A percentile compares a stretch with the other conserved stretches of the same genome.
phyloP scores from a whole-genome alignment of 31 red algal species.

The Odonthalia washingtoniensis region DNA sequence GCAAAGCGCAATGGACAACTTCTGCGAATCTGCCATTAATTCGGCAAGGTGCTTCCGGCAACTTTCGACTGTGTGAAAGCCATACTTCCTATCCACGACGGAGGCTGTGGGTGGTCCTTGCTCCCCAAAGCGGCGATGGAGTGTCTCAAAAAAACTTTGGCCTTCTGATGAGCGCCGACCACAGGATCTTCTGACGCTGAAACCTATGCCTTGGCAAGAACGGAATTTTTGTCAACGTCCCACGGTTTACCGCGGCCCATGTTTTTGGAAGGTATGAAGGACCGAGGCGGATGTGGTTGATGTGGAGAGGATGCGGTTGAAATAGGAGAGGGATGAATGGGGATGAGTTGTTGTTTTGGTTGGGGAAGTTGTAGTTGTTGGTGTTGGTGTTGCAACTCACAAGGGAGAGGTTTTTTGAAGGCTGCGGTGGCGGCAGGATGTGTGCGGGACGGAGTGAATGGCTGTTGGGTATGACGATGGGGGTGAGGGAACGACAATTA shows the following conservation, averaged over 20 bases:
- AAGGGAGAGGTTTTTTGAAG: too few species aligned
- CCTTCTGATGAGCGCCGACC: not conserved
- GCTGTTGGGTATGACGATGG: too few species aligned
- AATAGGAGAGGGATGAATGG: too few species aligned
- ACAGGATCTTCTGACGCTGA: not conserved
- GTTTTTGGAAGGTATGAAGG: too few species aligned
- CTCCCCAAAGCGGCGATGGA: not conserved
- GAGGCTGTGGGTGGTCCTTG: not conserved
- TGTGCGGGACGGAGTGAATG: too few species aligned
- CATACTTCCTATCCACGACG: slow-evolving; percentile 18
- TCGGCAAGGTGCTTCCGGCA: slow-evolving; percentile 1
- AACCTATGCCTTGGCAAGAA: slow-evolving; percentile 4
- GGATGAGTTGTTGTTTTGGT: too few species aligned
- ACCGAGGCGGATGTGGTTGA: too few species aligned
- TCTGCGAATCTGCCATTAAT: slow-evolving; percentile 32
- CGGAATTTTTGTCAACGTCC: not conserved
- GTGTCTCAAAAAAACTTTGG: slow-evolving; percentile 6
- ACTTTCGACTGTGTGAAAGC: not conserved
- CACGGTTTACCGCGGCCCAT: slow-evolving; percentile 14
- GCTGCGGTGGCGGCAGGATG: too few species aligned
- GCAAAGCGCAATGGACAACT: slow-evolving; percentile 28
- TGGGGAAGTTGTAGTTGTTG: too few species aligned
- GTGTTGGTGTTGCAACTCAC: too few species aligned
- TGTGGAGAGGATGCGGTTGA: too few species aligned
- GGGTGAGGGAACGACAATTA: too few species aligned